These are phyloP conservation scores for Thermothelomyces thermophilus DNA, from an alignment of 2,329 filamentous ascomycete species.

Conservation along the genomic window DNA sequence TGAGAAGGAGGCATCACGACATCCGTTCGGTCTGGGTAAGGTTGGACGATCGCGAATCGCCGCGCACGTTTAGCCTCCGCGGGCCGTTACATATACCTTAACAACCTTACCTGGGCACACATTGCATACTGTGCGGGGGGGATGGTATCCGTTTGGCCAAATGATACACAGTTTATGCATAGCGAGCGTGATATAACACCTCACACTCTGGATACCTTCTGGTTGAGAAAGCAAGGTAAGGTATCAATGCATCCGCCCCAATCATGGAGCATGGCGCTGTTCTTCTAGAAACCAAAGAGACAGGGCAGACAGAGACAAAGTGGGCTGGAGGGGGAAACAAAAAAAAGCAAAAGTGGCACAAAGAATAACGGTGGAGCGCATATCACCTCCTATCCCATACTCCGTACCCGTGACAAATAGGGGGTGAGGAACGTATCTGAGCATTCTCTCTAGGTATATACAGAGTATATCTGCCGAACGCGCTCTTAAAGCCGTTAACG, in stretches of 20 bases:
- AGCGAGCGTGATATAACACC: too few relatives aligned
- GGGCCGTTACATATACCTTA: slow-evolving; percentile 1
- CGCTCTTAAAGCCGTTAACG: neutral
- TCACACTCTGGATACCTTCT: neutral
- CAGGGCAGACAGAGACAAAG: too few relatives aligned
- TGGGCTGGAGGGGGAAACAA: too few relatives aligned
- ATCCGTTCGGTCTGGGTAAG: slow-evolving; percentile 19
- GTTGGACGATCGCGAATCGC: slow-evolving; percentile 7
- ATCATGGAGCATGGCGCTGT: neutral
- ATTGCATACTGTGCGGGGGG: too few relatives aligned
- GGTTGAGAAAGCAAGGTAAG: neutral
- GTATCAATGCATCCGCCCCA: neutral
- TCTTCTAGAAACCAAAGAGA: neutral
- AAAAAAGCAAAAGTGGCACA: too few relatives aligned
- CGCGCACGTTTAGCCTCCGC: slow-evolving; percentile 3
- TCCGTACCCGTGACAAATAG: neutral
- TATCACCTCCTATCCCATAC: too few relatives aligned
- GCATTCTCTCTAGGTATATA: too few relatives aligned
- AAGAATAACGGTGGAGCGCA: too few relatives aligned
- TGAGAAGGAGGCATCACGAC: slow-evolving; percentile 13
- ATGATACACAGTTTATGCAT: neutral
- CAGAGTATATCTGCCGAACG: too few relatives aligned
- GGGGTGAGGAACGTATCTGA: too few relatives aligned
- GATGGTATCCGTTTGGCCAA: too few relatives aligned
- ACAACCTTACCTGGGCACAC: neutral